A percentile compares a stretch with the other conserved stretches of the same genome.
Conservation (phyloP, 2,329 filamentous ascomycete genomes). For the Leptographium wingfieldii region DNA sequence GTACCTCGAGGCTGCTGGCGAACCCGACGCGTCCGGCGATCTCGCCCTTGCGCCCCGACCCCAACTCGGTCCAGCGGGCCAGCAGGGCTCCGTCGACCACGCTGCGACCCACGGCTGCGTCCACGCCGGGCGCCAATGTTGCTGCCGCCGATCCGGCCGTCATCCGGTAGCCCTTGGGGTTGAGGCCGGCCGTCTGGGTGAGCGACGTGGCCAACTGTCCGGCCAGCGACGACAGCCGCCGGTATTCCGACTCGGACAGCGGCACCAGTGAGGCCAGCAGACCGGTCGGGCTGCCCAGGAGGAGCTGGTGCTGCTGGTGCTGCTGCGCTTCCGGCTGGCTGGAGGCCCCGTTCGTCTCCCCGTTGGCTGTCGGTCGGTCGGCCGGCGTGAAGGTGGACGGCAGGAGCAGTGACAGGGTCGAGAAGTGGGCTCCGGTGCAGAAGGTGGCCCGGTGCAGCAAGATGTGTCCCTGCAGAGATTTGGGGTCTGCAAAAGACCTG, state of each 20-base stretch:
- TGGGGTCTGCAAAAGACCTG: constrained; percentile 52
- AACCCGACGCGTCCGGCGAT: constrained; percentile 63
- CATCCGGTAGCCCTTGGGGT: constrained; percentile 65
- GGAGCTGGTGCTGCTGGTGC: constrained; percentile 14
- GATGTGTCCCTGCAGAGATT: constrained; percentile 78
- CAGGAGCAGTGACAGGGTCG: constrained; percentile 63
- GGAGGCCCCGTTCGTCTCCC: not conserved
- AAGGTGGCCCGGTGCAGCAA: constrained; percentile 83
- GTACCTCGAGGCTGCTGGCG: constrained; percentile 49
- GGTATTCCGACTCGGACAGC: constrained; percentile 67
- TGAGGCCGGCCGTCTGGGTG: constrained; percentile 66
- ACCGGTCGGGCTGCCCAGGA: constrained; percentile 40
- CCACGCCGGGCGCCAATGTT: constrained; percentile 33
- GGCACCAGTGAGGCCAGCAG: constrained; percentile 65
- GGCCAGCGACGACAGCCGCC: constrained; percentile 68
- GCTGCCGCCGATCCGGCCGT: constrained; percentile 30
- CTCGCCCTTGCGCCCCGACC: constrained; percentile 58
- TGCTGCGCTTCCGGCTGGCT: not conserved
- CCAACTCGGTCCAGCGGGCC: constrained; percentile 61
- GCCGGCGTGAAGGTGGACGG: constrained; percentile 38
- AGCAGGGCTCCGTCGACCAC: constrained; percentile 72
- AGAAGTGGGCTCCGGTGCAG: constrained; percentile 66
- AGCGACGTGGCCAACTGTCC: constrained; percentile 68
- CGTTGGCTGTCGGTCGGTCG: not conserved
- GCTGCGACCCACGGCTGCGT: constrained; percentile 46